phyloP scores from a whole-genome alignment of 2,329 filamentous ascomycete species.

The Pseudogymnoascus sp. region DNA sequence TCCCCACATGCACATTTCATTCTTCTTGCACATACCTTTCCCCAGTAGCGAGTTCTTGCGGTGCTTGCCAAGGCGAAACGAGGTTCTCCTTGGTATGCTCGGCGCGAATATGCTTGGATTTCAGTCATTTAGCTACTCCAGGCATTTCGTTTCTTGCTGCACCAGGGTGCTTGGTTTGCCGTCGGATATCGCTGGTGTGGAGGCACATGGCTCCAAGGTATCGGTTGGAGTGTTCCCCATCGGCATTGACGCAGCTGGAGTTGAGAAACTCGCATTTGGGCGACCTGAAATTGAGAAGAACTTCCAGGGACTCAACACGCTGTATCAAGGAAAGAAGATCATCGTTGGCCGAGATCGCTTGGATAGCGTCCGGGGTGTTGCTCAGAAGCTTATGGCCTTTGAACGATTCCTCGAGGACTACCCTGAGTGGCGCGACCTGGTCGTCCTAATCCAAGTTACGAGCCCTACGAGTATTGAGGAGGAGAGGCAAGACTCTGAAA shows the following conservation, averaged over 20 bases:
- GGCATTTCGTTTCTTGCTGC: constrained; percentile 91
- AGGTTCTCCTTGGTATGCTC: constrained; percentile 81
- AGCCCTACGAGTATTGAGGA: constrained; percentile 77
- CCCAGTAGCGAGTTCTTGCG: constrained; percentile 93
- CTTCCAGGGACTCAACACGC: constrained; percentile 60
- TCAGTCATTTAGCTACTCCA: constrained; percentile 90
- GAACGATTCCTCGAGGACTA: constrained; percentile 85
- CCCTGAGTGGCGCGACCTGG: constrained; percentile 85
- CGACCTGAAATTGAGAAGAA: constrained; percentile 64
- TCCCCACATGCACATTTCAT: constrained; percentile 86
- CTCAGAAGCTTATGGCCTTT: constrained; percentile 93
- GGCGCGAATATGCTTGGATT: constrained; percentile 92
- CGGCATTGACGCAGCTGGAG: constrained; percentile 80
- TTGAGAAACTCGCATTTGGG: constrained; percentile 67
- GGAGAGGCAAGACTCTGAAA: constrained; percentile 67
- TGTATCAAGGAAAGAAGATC: constrained; percentile 86
- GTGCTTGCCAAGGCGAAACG: constrained; percentile 79
- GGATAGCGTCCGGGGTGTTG: constrained; percentile 84
- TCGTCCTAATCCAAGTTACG: constrained; percentile 91
- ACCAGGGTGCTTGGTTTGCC: constrained; percentile 86
- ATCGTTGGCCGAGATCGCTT: constrained; percentile 93
- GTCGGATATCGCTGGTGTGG: constrained; percentile 75
- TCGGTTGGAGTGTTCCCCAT: constrained; percentile 92
- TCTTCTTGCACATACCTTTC: constrained; percentile 91
- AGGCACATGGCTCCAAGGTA: constrained; percentile 81